phyloP scores from a whole-genome alignment of 176 grass and related monocot species.

The Musa troglodytarum region DNA sequence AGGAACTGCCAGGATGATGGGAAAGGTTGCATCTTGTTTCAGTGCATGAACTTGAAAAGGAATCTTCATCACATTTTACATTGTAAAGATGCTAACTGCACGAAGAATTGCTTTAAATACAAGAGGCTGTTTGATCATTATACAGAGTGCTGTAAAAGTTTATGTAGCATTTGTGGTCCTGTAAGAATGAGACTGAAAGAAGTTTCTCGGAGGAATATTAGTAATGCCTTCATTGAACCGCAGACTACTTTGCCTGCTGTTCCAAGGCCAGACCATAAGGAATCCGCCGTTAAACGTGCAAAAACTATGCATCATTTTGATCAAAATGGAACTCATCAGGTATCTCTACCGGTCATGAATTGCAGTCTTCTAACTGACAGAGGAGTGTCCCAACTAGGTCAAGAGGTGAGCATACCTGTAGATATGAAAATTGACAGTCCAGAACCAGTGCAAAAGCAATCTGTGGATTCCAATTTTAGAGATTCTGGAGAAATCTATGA shows the following conservation, averaged over 20 bases:
- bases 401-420: slow-evolving; percentile 23
- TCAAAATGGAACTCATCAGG: slow-evolving; percentile 25
- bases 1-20: slow-evolving; percentile 12
- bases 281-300: slow-evolving; percentile 33
- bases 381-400: slow-evolving; percentile 22
- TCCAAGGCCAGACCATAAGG: slow-evolving; percentile 32
- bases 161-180: slow-evolving; percentile 36
- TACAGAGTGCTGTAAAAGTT: slow-evolving; percentile 12
- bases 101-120: slow-evolving; percentile 29
- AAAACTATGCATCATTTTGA: slow-evolving; percentile 25
- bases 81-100: slow-evolving; percentile 16
- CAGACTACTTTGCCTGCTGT: slow-evolving; percentile 33
- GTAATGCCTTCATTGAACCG: slow-evolving; percentile 32
- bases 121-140: slow-evolving; percentile 19
- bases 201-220: slow-evolving; percentile 31
- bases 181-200: slow-evolving; percentile 18
- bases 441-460: not conserved
- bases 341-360: slow-evolving; percentile 18
- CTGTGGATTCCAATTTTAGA: slow-evolving; percentile 19
- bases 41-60: slow-evolving; percentile 31
- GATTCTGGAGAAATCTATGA: slow-evolving; percentile 13
- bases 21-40: slow-evolving; percentile 19
- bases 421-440: not conserved
- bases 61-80: slow-evolving; percentile 14
- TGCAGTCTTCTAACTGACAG: slow-evolving; percentile 10